Evolutionary conservation across 2,329 filamentous ascomycete species (phyloP).

Genomic region (Aspergillus sojae): DNA sequence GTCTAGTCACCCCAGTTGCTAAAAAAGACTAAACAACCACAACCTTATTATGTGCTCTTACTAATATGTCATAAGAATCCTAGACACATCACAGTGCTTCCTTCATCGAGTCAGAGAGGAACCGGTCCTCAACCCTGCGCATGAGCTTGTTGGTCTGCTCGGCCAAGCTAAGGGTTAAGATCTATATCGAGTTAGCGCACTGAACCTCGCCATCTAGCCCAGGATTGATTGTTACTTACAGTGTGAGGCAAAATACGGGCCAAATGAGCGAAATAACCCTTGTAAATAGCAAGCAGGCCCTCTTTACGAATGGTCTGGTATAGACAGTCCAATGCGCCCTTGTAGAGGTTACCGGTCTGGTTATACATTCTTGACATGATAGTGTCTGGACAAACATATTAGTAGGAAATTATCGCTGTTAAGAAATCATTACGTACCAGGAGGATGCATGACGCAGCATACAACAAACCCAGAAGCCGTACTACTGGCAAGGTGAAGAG

Average conservation of each 20-base stretch:
- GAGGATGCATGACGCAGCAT: conserved; percentile 97
- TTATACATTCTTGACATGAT: conserved; percentile 99
- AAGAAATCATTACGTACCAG: conserved; percentile 59
- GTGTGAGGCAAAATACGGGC: conserved; percentile 94
- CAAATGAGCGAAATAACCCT: conserved; percentile 93
- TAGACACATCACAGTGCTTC: conserved; percentile 48
- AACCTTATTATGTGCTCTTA: neutral
- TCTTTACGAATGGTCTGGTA: conserved; percentile 89
- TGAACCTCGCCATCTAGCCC: neutral
- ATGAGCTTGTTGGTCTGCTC: conserved; percentile 97
- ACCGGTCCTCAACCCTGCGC: conserved; percentile 70
- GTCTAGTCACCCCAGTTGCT: neutral
- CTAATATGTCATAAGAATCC: neutral
- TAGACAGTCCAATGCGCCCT: conserved; percentile 87
- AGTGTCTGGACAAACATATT: conserved; percentile 64
- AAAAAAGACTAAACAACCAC: neutral
- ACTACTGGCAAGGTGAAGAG: conserved; percentile 85
- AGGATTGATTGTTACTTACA: conserved; percentile 40
- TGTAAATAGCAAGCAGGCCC: conserved; percentile 91
- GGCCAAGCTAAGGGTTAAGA: conserved; percentile 87
- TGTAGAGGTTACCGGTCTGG: conserved; percentile 97
- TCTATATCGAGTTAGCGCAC: conserved; percentile 48
- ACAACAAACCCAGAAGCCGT: conserved; percentile 92
- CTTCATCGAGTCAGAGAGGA: conserved; percentile 52
- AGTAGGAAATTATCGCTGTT: conserved; percentile 2